These are phyloP conservation scores for Aspergillus awamori DNA, from an alignment of 2,329 filamentous ascomycete genomes.

Conservation along the genomic window DNA sequence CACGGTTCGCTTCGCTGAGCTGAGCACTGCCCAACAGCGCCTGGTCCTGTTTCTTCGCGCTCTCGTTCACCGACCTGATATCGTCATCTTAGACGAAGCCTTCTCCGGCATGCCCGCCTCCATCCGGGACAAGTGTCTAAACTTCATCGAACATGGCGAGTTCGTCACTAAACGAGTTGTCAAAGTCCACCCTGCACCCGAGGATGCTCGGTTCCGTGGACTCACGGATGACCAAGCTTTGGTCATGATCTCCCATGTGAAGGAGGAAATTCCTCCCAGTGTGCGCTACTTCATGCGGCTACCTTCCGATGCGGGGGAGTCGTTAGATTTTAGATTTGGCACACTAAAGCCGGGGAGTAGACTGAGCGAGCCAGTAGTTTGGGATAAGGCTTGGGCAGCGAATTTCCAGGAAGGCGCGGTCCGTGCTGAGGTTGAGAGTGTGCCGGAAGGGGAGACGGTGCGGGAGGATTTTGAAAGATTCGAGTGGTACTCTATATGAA, in stretches of 20 bases:
- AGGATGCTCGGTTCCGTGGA: slow-evolving; percentile 49
- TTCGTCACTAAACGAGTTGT: background rate
- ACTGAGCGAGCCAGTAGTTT: slow-evolving; percentile 28
- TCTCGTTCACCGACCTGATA: slow-evolving; percentile 76
- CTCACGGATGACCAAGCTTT: slow-evolving; percentile 74
- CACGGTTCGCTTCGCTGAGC: slow-evolving; percentile 72
- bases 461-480: slow-evolving; percentile 18
- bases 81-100: slow-evolving; percentile 84
- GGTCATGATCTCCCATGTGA: slow-evolving; percentile 88
- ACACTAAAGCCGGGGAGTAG: slow-evolving; percentile 24
- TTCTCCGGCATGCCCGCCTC: slow-evolving; percentile 82
- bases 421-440: background rate
- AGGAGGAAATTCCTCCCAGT: slow-evolving; percentile 84
- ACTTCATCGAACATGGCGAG: slow-evolving; percentile 73
- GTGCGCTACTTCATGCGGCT: slow-evolving; percentile 85
- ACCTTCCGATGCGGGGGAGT: slow-evolving; percentile 50
- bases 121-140: slow-evolving; percentile 82
- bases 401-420: slow-evolving; percentile 15
- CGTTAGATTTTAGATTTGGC: slow-evolving; percentile 37
- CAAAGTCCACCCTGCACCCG: background rate
- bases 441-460: slow-evolving; percentile 2
- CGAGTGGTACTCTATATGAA: slow-evolving; percentile 24
- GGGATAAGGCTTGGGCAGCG: slow-evolving; percentile 35
- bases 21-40: slow-evolving; percentile 62
- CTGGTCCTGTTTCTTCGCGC: slow-evolving; percentile 82